These are phyloP conservation scores for Stenogyne calaminthoides DNA, from an alignment of 305 asterid genomes.

Conservation along the genomic window DNA sequence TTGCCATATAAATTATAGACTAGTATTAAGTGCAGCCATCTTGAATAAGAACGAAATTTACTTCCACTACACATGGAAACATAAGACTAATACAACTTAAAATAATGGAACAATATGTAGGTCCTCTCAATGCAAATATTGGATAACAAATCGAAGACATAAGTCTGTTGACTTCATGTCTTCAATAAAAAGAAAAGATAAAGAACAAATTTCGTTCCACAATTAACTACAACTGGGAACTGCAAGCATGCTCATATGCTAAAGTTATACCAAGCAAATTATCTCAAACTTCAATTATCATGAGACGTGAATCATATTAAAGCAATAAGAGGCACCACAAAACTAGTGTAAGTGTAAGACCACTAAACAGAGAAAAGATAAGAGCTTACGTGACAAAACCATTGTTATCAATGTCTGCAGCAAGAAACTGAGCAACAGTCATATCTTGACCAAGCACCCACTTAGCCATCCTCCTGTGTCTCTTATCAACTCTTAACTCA, in stretches of 20 bases:
- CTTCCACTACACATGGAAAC: neutral
- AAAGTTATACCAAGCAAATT: constrained; percentile 6
- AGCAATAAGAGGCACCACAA: neutral
- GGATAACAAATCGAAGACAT: too few species aligned
- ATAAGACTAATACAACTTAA: neutral
- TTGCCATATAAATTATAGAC: neutral
- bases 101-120: too few species aligned
- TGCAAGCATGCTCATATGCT: neutral
- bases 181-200: neutral
- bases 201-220: neutral
- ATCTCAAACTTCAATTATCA: constrained; percentile 14
- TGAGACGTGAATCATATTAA: constrained; percentile 18
- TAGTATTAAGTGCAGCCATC: neutral
- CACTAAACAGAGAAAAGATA: constrained; percentile 15
- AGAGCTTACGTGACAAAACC: constrained; percentile 74
- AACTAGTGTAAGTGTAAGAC: neutral
- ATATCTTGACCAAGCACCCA: constrained; percentile 89
- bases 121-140: too few species aligned
- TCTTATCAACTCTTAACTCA: constrained; percentile 86
- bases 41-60: neutral
- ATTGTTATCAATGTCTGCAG: constrained; percentile 88
- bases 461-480: constrained; percentile 84
- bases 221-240: neutral
- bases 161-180: too few species aligned
- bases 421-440: constrained; percentile 94